Base-by-base conservation (phyloP, 805 yeast genomes). In the Candida dajiaensis region DNA sequence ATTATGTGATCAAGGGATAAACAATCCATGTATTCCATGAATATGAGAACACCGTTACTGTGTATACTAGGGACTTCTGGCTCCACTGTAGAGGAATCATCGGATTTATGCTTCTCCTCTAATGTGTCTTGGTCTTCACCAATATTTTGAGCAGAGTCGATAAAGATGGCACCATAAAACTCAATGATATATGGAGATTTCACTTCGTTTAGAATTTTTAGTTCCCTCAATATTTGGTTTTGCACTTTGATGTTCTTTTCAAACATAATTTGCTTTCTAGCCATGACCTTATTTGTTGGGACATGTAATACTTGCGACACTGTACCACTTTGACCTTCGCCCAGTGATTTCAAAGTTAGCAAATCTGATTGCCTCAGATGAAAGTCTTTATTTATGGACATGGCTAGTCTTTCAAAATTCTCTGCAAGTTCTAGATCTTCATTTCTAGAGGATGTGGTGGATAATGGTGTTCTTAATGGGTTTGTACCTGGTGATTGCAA, bases 11-110 rank as follows among this genome's bases (percentile, higher is more conserved):
- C 98, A 33, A 92, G 71, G 0, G 97, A 89, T 0, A 96, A 92
- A 65, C 97, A 87, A 65, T 92, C 96, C 79, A 92, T 87, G 66
- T 87, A 90, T 66, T 92, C 98, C 95, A 90, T 89, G 62, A 96
- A 85, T 50, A 94, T 85, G 13, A 89, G 83, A 16, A 94, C 90
- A 50, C 88, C 86, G 58, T 78, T 78, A 50, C 70, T 66, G 12
- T 53, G 56, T 8, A 61, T 47, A 10, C 54, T 51, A 9, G 55
- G 41, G 13, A 50, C 52, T 12, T 57, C 64, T 15, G 56, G 57
- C 3, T 40, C 28, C 11, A n/a, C 19, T 16, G 36, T 12, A 6
- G 46, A 35, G 33, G 38, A 44, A 25, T 42, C 20, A 15, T 20
- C 18, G 7, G 38, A 44, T 4, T n/a, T 26, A 31, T 3, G 16